Evolutionary conservation across 1,284 basidiomycete genomes (phyloP), one percentile per base, ranked within the genome.

Genomic region (Vanrija humicola): DNA sequence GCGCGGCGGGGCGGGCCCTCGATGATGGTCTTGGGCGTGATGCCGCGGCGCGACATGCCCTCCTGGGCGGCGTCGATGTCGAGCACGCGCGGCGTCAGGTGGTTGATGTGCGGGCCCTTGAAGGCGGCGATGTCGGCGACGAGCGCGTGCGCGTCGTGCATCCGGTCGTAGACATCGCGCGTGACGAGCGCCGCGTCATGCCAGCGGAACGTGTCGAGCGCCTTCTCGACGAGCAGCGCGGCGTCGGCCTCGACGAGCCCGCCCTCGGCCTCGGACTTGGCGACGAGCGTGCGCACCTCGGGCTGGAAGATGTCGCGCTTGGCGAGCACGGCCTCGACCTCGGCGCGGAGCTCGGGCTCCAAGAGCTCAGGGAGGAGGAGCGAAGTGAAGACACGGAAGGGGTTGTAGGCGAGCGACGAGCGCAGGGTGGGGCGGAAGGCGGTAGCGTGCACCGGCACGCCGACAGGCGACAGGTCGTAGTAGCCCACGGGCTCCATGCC

Each of bases 91-190:
- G 77, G 78, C 7, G 77, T 79, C n/a, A 79, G 65, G 59, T 78
- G 78, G 56, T 79, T 79, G 65, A 79, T 78, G 56, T 79, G 78
- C 12, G 77, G 77, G 18, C 76, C 76, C 38, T 66, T 62, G 66
- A 79, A 79, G 15, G 69, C 71, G 12, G 67, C 74, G 44, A 78
- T 76, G 57, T 79, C 78, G 9, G 78, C 78, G 4, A 78, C 67
- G 6, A 79, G 61, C 1, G 75, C 68, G 52, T 77, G 75, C 5
- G 64, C 65, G 3, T 38, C 53, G n/a, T 67, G 65, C 51, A 79
- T 65, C 49, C 63, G 53, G 9, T 64, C 55, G 56, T 79, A 79
- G 34, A 65, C 61, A 8, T 60, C 61, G 38, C 65, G 56, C 16
- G 64, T 56, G 15, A 78, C 76, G 18, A 69, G 61, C 5, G 76